Percentiles rank a stretch among this genome's conserved stretches.
These are phyloP conservation scores for Solanum hybrid DNA, from an alignment of 305 asterid species.

Conservation along the genomic window DNA sequence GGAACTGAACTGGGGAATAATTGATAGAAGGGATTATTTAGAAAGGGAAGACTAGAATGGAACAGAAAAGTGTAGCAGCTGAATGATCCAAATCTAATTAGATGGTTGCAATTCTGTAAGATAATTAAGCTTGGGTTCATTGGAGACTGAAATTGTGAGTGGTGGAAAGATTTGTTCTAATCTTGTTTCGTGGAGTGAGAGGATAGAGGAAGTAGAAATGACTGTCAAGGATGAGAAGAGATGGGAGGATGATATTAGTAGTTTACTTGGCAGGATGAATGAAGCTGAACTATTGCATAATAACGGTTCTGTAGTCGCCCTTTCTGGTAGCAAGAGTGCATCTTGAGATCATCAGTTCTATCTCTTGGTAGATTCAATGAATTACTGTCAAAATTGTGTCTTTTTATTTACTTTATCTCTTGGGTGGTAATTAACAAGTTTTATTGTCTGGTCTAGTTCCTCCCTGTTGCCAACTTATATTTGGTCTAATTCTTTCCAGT, in stretches of 20 bases:
- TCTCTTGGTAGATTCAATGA: background rate
- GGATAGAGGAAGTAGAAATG: background rate
- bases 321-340: background rate
- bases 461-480: background rate
- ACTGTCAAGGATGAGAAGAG: background rate
- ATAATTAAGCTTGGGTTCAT: background rate
- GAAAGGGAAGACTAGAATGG: background rate
- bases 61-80: background rate
- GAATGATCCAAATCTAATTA: background rate
- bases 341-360: background rate
- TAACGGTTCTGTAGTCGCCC: background rate
- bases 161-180: background rate
- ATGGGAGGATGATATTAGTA: background rate
- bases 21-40: background rate
- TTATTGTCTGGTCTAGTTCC: background rate
- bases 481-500: constrained; percentile 29
- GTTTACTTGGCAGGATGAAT: background rate
- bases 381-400: background rate
- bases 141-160: background rate
- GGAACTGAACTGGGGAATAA: background rate
- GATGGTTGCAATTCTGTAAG: background rate
- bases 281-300: background rate
- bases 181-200: background rate
- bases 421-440: background rate
- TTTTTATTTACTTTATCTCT: background rate